Evolutionary conservation across 2,329 filamentous ascomycete genomes (phyloP).

Genomic region (Sporothrix protearum): DNA sequence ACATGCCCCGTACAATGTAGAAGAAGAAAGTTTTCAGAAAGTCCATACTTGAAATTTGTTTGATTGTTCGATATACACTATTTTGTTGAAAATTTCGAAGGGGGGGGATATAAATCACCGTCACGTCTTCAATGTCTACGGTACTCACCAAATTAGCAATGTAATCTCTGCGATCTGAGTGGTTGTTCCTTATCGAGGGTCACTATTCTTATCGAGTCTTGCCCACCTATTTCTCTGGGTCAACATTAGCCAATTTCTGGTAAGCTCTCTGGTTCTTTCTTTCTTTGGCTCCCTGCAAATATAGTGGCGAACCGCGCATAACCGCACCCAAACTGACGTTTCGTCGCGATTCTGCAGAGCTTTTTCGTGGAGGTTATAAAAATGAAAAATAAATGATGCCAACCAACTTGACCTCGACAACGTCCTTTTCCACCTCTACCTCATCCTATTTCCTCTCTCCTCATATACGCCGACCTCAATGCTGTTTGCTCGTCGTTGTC

Average conservation of each 20-base stretch:
- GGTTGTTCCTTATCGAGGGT: not conserved
- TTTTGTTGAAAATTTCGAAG: too few relatives aligned
- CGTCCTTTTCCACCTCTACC: not conserved
- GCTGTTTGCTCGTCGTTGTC: not conserved
- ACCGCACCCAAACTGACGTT: not conserved
- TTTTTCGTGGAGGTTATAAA: not conserved
- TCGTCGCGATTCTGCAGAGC: not conserved
- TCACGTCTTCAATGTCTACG: too few relatives aligned
- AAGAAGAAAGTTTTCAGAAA: too few relatives aligned
- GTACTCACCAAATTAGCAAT: not conserved
- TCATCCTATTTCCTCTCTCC: not conserved
- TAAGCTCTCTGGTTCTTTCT: not conserved
- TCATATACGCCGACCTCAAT: not conserved
- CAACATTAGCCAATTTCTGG: not conserved
- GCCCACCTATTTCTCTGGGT: not conserved
- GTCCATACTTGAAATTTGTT: too few relatives aligned
- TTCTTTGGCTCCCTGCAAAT: not conserved
- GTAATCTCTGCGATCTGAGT: not conserved
- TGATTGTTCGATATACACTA: too few relatives aligned
- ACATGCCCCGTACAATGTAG: too few relatives aligned
- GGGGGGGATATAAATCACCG: too few relatives aligned
- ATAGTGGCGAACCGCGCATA: slow-evolving; percentile 6
- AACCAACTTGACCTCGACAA: not conserved
- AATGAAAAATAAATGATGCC: not conserved
- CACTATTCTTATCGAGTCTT: not conserved